A percentile compares a stretch with the other conserved stretches of the same genome.
These are phyloP conservation scores for Colletotrichum scovillei DNA, from an alignment of 2,329 filamentous ascomycete species.

Conservation along the genomic window DNA sequence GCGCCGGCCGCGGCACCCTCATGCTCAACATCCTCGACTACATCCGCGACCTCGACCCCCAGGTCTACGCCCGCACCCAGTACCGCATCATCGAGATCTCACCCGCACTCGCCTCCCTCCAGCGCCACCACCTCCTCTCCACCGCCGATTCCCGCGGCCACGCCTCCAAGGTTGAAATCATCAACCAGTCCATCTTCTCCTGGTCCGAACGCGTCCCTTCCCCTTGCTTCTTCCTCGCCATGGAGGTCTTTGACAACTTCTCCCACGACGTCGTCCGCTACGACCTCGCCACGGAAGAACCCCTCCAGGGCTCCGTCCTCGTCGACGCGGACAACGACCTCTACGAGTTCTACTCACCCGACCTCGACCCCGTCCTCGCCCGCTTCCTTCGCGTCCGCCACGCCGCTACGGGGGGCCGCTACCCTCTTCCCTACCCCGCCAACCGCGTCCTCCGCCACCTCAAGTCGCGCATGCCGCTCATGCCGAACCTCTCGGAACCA, in stretches of 20 bases:
- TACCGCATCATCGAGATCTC: slow-evolving; percentile 98
- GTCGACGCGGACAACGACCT: slow-evolving; percentile 90
- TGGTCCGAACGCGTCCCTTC: slow-evolving; percentile 90
- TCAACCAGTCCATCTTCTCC: slow-evolving; percentile 95
- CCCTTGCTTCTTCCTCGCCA: slow-evolving; percentile 96
- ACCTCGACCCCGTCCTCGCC: slow-evolving; percentile 83
- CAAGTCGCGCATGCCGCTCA: slow-evolving; percentile 73
- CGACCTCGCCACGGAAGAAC: slow-evolving; percentile 81
- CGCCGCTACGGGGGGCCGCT: slow-evolving; percentile 74
- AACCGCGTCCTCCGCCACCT: slow-evolving; percentile 70
- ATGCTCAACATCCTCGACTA: slow-evolving; percentile 99
- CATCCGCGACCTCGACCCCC: slow-evolving; percentile 87
- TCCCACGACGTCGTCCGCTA: slow-evolving; percentile 95
- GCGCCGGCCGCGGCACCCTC: slow-evolving; percentile 94
- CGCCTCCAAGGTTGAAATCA: slow-evolving; percentile 87
- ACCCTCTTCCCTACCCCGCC: slow-evolving; percentile 70
- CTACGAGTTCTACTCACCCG: slow-evolving; percentile 89
- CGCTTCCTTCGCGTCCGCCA: slow-evolving; percentile 88
- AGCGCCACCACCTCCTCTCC: slow-evolving; percentile 76
- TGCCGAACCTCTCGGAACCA: slow-evolving; percentile 80
- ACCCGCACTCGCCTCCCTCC: slow-evolving; percentile 79
- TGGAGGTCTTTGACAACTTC: slow-evolving; percentile 99
- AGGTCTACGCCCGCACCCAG: slow-evolving; percentile 92
- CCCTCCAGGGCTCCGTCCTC: slow-evolving; percentile 89
- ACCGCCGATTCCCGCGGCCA: slow-evolving; percentile 80